Evolutionary conservation across 2,329 filamentous ascomycete genomes (phyloP), one percentile per base, ranked within the genome.

Genomic region (Phoma sp.): DNA sequence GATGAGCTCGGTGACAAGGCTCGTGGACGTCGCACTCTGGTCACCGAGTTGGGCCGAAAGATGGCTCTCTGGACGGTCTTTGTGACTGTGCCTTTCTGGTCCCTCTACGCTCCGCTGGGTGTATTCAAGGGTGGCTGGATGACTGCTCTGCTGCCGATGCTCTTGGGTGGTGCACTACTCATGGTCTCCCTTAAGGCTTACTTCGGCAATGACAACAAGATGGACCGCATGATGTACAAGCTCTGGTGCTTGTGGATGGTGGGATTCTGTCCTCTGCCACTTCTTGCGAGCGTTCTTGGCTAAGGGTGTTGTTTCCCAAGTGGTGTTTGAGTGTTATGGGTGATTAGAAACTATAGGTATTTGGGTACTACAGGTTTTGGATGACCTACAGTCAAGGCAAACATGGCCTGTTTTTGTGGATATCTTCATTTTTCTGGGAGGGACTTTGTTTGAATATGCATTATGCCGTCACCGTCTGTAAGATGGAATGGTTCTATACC

Each of bases 21-120:
- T 91, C 50, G 89, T 91, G 55, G 90, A 89, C 22, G 90, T 91
- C 53, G 89, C 91, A 68, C 90, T 84, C 85, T 92, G 90, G 78
- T 90, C 87, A 83, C 92, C 88, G 79, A 92, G 89, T 77, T 93
- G 91, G 60, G 61, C 4, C 56, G 60, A 2, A 51, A 43, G 36
- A 29, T 8, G 1, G 50, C 57, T 2, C 39, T 61, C 18, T 55
- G 56, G 48, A 53, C 52, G 13, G 57, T 61, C n/a, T 46, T 57
- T 38, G 11, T 46, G 4, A 33, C 38, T 6, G 55, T 61, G 8
- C 13, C 32, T 9, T 59, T 58, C 23, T 63, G 58, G 59, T 56
- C 60, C 6, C 1, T 61, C 5, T 63, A 57, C 27, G 37, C 43
- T 2, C 54, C 60, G 1, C 18, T 63, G 6, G 22, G 36, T 8